phyloP scores from a whole-genome alignment of 768 basidiomycete genomes.

The Suillus paluster region DNA sequence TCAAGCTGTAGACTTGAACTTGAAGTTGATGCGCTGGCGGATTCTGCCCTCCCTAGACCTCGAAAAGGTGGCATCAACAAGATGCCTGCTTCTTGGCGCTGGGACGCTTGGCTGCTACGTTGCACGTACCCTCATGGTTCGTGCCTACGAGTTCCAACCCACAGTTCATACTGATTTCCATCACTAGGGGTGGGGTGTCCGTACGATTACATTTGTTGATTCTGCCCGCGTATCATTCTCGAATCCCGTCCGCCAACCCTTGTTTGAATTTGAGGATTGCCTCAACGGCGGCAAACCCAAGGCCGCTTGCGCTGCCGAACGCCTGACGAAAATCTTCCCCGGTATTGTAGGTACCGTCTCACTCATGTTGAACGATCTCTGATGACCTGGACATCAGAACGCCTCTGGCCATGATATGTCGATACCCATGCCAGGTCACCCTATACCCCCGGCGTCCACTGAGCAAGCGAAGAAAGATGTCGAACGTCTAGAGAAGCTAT shows the following conservation, averaged over 20 bases:
- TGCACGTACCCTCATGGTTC: conserved; percentile 86
- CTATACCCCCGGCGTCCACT: conserved; percentile 64
- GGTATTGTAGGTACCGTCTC: conserved; percentile 69
- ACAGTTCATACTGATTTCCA: background rate
- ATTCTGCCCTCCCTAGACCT: conserved; percentile 89
- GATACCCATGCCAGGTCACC: conserved; percentile 98
- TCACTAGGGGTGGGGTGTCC: conserved; percentile 90
- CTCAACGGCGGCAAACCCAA: conserved; percentile 92
- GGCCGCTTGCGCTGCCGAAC: conserved; percentile 86
- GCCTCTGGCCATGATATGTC: conserved; percentile 77
- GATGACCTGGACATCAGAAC: conserved; percentile 54
- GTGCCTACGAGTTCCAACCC: conserved; percentile 16
- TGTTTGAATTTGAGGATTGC: conserved; percentile 96
- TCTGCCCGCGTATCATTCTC: conserved; percentile 93
- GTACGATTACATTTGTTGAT: conserved; percentile 92
- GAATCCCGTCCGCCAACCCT: conserved; percentile 95
- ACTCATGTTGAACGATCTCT: background rate
- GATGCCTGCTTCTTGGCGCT: conserved; percentile 88
- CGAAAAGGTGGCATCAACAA: conserved; percentile 81
- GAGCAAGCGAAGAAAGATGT: conserved; percentile 72
- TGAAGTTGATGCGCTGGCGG: conserved; percentile 98
- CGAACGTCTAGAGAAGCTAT: conserved; percentile 69
- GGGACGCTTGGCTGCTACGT: conserved; percentile 98
- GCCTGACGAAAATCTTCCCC: conserved; percentile 88
- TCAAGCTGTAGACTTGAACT: conserved; percentile 97